Evolutionary conservation across 805 yeast species (phyloP).

Genomic region (Candida khao-thaluensis): DNA sequence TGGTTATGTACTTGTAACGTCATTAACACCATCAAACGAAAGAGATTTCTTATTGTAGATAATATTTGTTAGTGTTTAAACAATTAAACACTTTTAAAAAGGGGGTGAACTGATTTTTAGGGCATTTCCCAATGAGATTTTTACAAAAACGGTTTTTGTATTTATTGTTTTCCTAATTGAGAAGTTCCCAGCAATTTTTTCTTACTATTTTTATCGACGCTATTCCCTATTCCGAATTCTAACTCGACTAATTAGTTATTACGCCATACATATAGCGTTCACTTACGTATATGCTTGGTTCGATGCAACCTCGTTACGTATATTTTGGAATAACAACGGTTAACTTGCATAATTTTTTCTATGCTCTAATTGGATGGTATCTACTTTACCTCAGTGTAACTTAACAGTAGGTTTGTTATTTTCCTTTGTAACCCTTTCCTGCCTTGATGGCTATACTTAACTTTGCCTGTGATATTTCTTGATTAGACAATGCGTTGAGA

Average conservation of each 20-base stretch:
- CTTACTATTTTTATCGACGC: not conserved
- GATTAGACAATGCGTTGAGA: not conserved
- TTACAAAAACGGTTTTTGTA: slow-evolving; percentile 3
- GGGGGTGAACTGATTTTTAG: too few relatives aligned
- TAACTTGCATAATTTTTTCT: not conserved
- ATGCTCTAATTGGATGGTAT: too few relatives aligned
- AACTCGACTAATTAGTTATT: not conserved
- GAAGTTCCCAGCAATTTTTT: not conserved
- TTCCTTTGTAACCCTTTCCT: too few relatives aligned
- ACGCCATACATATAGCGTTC: not conserved
- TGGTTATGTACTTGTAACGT: too few relatives aligned
- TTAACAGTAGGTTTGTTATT: too few relatives aligned
- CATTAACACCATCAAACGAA: too few relatives aligned
- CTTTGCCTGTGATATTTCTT: not conserved
- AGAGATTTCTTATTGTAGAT: too few relatives aligned
- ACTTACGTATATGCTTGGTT: not conserved
- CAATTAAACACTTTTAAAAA: too few relatives aligned
- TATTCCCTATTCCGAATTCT: not conserved
- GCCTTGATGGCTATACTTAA: too few relatives aligned
- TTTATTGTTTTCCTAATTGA: slow-evolving; percentile 5
- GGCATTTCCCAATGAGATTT: too few relatives aligned
- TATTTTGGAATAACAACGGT: not conserved
- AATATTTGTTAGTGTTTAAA: too few relatives aligned
- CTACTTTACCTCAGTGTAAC: too few relatives aligned
- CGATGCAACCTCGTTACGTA: not conserved